Evolutionary conservation across 192 early-diverging fungal species (phyloP), one percentile per base, ranked within the genome.

Genomic region (Piromyces sp.): DNA sequence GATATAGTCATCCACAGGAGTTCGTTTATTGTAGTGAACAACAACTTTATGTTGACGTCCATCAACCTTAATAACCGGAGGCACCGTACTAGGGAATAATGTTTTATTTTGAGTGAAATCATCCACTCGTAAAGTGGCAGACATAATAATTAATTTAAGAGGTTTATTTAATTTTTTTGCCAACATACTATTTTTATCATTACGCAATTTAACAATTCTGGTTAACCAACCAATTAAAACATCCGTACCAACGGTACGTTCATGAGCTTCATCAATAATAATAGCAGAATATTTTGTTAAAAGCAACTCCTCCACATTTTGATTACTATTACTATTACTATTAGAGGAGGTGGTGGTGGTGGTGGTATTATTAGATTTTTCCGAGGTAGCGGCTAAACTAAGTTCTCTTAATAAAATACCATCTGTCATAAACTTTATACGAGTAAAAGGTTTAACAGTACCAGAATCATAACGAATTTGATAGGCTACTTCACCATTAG

Each of bases 341-440:
- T n/a, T n/a, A n/a, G n/a, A n/a, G n/a, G n/a, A n/a, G 6, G 7
- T 13, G 1, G 16, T 22, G 3, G 17, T 22, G 6, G 7, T 13
- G 1, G 16, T 22, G 3, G 17, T 22, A 68, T 26, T 68, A 28
- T 26, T n/a, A 28, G 31, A 40, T 31, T 51, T 29, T 30, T 17
- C 42, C 12, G 15, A 30, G 9, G 26, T 79, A 51, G 79, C 68
- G 40, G 29, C 79, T 68, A 81, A 31, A 38, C 85, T 87, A 68
- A 99, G 88, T 86, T 99, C 98, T 40, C 97, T 92, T 78, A 99
- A 89, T 81, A 99, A 86, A 82, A 99, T 96, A 88, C 98, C 98
- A 86, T 99, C 98, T 12, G 98, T 99, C 96, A 99, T 98, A 82
- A 99, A 99, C 88, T 99, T 98, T 82, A 99, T 94, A 26, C 94